Percentiles rank a stretch among this genome's conserved stretches.
Evolutionary conservation across 129 eudicot species (phyloP).

Genomic region (Arctium lappa): DNA sequence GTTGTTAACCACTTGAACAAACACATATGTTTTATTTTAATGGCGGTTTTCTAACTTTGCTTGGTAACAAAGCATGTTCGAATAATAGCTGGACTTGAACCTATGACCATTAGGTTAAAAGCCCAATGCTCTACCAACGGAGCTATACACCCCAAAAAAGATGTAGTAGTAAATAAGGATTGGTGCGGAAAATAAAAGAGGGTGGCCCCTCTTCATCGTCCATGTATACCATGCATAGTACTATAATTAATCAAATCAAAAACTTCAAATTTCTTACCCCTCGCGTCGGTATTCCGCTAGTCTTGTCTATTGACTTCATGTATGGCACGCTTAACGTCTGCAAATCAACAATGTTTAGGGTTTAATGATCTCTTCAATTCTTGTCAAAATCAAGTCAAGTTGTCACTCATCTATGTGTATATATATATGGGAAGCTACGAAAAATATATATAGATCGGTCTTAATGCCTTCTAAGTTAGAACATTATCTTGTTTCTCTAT

Average conservation of each 20-base stretch:
- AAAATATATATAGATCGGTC: neutral
- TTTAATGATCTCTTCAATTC: constrained; percentile 7
- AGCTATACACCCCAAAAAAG: too few relatives aligned
- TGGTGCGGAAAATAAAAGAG: too few relatives aligned
- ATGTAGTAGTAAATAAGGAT: too few relatives aligned
- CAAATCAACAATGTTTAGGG: constrained; percentile 16
- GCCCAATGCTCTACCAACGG: too few relatives aligned
- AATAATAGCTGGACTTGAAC: neutral
- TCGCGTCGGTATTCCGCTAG: constrained; percentile 34
- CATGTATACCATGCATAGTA: neutral
- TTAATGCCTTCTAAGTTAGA: constrained; percentile 1
- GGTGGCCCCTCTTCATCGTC: neutral
- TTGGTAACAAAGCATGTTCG: neutral
- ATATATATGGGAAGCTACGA: constrained; percentile 12
- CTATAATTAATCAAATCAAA: neutral
- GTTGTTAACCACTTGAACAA: neutral
- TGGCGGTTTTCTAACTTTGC: neutral
- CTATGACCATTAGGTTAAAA: too few relatives aligned
- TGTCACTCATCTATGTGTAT: neutral
- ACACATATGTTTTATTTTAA: neutral
- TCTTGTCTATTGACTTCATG: constrained; percentile 68
- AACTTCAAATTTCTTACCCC: constrained; percentile 43
- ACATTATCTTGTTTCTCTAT: constrained; percentile 31
- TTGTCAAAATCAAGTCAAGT: constrained; percentile 1
- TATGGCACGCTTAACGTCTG: constrained; percentile 92